Evolutionary conservation across 805 yeast genomes (phyloP), one percentile per base, ranked within the genome.

Genomic region (Maudiozyma serrabonitensis): DNA sequence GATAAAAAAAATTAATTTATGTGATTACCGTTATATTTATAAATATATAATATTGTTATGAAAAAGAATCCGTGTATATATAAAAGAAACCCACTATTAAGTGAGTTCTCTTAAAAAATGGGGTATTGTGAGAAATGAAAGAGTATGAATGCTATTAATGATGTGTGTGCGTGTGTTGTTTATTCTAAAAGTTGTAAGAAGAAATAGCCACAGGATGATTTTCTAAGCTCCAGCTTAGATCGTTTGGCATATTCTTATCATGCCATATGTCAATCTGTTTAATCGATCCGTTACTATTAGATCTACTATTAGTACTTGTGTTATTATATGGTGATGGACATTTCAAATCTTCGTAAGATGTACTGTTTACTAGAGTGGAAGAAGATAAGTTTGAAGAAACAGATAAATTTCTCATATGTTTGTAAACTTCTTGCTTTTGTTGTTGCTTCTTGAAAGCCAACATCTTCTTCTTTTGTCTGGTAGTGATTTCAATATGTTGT

Each of bases 401-500:
- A 13, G 54, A 52, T 4, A 46, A 15, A 13, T 28, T 31, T 46
- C 48, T 46, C 19, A 40, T 13, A 31, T 39, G 48, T 12, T 46
- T 19, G 28, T 11, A 19, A 31, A 23, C 19, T 23, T 40, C 18
- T 23, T 40, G 19, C 7, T 41, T 47, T 40, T 37, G 48, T 23
- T 40, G n/a, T 23, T 40, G 19, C 6, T 41, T 47, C 43, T 37
- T 50, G 47, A 47, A 21, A n/a, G 35, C 28, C 37, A 39, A 32
- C 48, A 54, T 48, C 38, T 53, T 52, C 54, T 52, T 53, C 43
- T 55, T 55, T 48, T 58, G 59, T 38, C 54, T 59, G 18, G 62
- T 54, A 6, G 68, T 63, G 28, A 57, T 57, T 53, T 61, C 68
- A 43, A 71, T 52, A 50, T 71, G 73, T 45, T 53, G 68, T 69